Evolutionary conservation across 768 basidiomycete genomes (phyloP), one percentile per base, ranked within the genome.

Genomic region (Lactarius psammicola): DNA sequence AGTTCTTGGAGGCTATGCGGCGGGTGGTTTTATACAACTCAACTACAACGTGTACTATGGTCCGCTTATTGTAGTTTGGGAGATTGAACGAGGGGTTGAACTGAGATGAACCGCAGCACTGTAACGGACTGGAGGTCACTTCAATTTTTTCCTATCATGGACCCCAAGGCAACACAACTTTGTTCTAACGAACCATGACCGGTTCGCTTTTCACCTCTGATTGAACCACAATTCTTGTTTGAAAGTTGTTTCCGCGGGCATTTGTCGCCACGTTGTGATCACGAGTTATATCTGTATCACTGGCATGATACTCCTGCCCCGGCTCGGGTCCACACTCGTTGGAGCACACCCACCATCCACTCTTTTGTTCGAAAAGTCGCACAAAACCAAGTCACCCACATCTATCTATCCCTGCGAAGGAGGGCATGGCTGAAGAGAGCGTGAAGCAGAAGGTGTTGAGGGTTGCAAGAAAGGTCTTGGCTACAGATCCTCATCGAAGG

Each of bases 371-470:
- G 23, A 40, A 20, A 54, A 28, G 20, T 46, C 18, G 49, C 49
- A 26, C 23, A 23, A 26, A 26, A 26, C 49, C 49, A 26, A 49
- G 28, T 9, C 9, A 26, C n/a, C 15, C n/a, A 8, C 18, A n/a
- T 2, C 38, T 10, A 62, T 58, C 8, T 17, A 31, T 20, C 26
- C 34, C 23, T 42, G 10, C 18, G 18, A 55, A 34, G n/a, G 20
- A 28, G 20, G 4, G 23, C 34, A 55, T 65, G 64, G 30, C 53
- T 6, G 64, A 60, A 34, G 42, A 46, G 51, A 56, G 42, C 36
- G 17, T 61, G 18, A 46, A 20, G 28, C 53, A 49, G 38, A 64
- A 64, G 55, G 42, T 65, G 26, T 38, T 61, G 34, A 28, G 54
- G 26, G 54, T 26, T 4, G 42, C 55, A 18, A 56, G 59, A 56